These are phyloP conservation scores for Colletotrichum tabaci DNA, from an alignment of 2,329 filamentous ascomycete species.

Conservation along the genomic window DNA sequence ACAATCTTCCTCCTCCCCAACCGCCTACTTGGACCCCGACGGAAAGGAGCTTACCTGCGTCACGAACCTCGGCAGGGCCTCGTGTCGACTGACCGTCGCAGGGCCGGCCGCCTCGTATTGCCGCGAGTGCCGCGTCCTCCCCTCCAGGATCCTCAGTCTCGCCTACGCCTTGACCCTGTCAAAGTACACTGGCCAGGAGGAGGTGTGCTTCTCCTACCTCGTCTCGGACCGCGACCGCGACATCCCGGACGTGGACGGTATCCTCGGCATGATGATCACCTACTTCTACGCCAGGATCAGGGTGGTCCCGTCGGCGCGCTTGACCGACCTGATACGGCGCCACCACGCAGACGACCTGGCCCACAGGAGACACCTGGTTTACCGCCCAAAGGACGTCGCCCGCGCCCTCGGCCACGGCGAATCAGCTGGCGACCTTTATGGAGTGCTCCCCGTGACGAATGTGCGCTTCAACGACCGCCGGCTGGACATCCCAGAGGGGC, in stretches of 20 bases:
- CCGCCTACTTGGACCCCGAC: background rate
- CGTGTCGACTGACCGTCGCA: background rate
- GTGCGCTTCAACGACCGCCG: too few species aligned
- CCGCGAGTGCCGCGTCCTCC: conserved; percentile 6
- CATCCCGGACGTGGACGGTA: background rate
- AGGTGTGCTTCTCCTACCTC: conserved; percentile 17
- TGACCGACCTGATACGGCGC: too few species aligned
- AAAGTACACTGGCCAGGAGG: conserved; percentile 14
- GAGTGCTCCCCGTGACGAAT: too few species aligned
- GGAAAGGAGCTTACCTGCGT: background rate
- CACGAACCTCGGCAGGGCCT: background rate
- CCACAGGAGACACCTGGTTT: too few species aligned
- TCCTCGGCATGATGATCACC: background rate
- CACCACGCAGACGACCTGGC: too few species aligned
- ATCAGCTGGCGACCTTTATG: too few species aligned
- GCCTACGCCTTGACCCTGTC: conserved; percentile 16
- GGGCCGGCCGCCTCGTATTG: background rate
- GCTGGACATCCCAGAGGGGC: too few species aligned
- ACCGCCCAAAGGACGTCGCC: too few species aligned
- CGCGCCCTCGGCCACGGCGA: too few species aligned
- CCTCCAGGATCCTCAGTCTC: background rate
- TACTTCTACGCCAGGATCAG: too few species aligned
- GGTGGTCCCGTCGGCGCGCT: too few species aligned
- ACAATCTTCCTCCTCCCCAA: background rate
- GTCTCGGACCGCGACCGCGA: conserved; percentile 8